Base-by-base conservation (phyloP, 73 alveolate species). In the Effrenium voratum region DNA sequence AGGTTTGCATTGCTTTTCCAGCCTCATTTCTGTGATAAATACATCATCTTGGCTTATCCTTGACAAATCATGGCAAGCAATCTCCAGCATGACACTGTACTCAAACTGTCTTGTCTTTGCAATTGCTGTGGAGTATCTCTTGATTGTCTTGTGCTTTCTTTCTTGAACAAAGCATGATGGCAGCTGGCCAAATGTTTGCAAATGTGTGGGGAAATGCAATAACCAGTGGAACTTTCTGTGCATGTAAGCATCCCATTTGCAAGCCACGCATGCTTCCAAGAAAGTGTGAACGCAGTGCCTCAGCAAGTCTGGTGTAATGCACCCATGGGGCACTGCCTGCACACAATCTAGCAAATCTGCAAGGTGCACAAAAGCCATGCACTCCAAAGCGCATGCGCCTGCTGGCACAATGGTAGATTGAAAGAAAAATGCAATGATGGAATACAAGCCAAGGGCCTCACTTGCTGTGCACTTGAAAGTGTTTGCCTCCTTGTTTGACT, bases 111-210 rank as follows among this genome's bases (percentile, higher is more conserved):
- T 12, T 6, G 72, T 43, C 50, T 87, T 87, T 49, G 19, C 6
- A 28, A 87, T 44, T 34, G 59, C 46, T 6, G 22, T 22, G 59
- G 47, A 45, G 84, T 2, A 32, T 10, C 84, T 60, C 59, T 87
- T 66, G 30, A 87, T 40, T 0, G 70, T 40, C 43, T 44, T 59
- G 38, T 87, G 95, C 26, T 87, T 87, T 15, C 95, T 84, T 50
- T 84, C 93, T 26, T 84, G 93, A 0, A 46, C 80, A 68, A 59
- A 87, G 44, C 95, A 87, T 26, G 32, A 16, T 22, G 80, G 84
- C 84, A 87, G 15, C 68, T 34, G 13, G 13, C 70, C 45, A 50
- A 46, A 76, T 30, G n/a, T 30, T 30, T 15, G 10, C 32, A 87
- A 70, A 41, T 87, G 95, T 15, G 30, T 1, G 0, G 47, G 40